Evolutionary conservation across 2,329 filamentous ascomycete genomes (phyloP).

Genomic region (Ophiostoma sp.): DNA sequence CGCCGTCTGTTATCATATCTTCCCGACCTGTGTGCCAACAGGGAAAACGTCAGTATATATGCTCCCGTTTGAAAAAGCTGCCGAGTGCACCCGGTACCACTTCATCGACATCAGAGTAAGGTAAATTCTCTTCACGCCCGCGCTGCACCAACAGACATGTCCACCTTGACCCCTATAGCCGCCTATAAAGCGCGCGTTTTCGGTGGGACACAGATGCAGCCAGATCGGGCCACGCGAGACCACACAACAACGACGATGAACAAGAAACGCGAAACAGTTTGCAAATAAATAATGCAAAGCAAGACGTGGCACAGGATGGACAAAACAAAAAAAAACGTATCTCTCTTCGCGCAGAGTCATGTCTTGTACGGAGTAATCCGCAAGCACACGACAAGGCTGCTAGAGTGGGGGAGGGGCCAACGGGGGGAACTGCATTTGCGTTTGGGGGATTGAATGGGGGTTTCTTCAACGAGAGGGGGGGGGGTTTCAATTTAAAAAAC

Average conservation of each 20-base stretch:
- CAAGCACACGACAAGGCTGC: slow-evolving; percentile 25
- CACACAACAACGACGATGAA: background rate
- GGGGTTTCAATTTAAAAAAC: background rate
- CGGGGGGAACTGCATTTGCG: background rate
- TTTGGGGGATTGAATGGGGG: slow-evolving; percentile 5
- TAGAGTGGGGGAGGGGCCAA: slow-evolving; percentile 25
- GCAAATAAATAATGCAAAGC: slow-evolving; percentile 12
- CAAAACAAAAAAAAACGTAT: background rate
- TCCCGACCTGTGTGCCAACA: slow-evolving; percentile 57
- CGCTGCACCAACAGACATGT: slow-evolving; percentile 2
- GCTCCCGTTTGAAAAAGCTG: background rate
- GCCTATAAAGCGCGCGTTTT: slow-evolving; percentile 16
- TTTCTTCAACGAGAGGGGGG: background rate
- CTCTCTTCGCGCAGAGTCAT: slow-evolving; percentile 21
- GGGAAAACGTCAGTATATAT: slow-evolving; percentile 27
- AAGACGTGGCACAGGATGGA: background rate
- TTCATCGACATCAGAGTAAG: background rate
- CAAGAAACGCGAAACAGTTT: background rate
- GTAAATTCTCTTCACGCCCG: background rate
- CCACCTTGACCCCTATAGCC: slow-evolving; percentile 9
- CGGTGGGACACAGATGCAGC: slow-evolving; percentile 8
- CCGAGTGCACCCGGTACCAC: background rate
- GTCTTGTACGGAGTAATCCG: background rate
- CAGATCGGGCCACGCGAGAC: background rate
- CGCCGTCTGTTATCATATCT: slow-evolving; percentile 55